phyloP scores from a whole-genome alignment of 2,329 filamentous ascomycete genomes.

The Chrysoporthe puriensis region DNA sequence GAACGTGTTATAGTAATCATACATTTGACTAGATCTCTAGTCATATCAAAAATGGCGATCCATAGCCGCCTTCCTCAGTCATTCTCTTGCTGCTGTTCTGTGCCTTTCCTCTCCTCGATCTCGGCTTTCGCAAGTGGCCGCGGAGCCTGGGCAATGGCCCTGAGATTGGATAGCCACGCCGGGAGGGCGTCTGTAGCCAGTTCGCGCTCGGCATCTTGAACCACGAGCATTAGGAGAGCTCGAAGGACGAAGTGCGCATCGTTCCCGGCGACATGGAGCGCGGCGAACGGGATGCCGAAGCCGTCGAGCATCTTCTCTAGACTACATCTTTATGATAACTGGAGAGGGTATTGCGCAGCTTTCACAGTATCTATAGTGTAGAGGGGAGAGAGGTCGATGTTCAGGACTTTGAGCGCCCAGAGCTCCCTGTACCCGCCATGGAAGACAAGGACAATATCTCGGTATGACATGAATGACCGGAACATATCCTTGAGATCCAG shows the following conservation, averaged over 20 bases:
- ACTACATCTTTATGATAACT: background rate
- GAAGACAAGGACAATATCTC: background rate
- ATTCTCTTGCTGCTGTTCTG: background rate
- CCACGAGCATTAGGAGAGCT: conserved; percentile 4
- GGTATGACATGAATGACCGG: background rate
- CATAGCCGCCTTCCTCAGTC: background rate
- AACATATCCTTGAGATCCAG: background rate
- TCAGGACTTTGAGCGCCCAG: background rate
- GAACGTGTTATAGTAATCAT: background rate
- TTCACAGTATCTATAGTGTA: conserved; percentile 5
- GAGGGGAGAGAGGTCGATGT: conserved; percentile 8
- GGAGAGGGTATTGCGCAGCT: no score
- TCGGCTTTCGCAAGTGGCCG: no score
- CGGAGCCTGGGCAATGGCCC: no score
- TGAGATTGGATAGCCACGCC: no score
- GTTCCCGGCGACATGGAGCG: background rate
- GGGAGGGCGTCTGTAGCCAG: no score
- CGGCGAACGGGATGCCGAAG: conserved; percentile 1
- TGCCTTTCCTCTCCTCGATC: no score
- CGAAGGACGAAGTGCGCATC: conserved; percentile 12
- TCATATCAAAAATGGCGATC: background rate
- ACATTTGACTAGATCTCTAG: background rate
- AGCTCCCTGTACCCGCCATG: background rate
- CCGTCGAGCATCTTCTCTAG: conserved; percentile 1
- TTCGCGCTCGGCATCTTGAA: background rate